These are phyloP conservation scores for Psilocybe azurescens DNA, from an alignment of 768 basidiomycete genomes.

Conservation along the genomic window DNA sequence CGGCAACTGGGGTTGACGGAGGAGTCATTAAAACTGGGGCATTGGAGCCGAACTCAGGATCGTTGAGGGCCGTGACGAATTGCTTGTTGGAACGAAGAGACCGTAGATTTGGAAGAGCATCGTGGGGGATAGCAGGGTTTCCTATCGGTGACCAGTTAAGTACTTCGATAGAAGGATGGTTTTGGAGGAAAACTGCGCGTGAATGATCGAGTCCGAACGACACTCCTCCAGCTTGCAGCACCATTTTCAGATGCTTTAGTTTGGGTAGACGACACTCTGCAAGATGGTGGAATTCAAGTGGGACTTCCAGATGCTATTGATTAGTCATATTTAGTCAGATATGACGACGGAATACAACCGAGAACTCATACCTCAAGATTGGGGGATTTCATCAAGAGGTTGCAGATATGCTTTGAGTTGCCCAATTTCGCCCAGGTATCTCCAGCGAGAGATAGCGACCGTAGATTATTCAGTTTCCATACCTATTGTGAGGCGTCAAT, in stretches of 20 bases:
- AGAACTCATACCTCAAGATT: slow-evolving; percentile 33
- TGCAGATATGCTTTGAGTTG: slow-evolving; percentile 34
- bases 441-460: slow-evolving; percentile 32
- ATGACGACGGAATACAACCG: background rate
- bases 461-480: slow-evolving; percentile 37
- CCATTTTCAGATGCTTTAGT: slow-evolving; percentile 46
- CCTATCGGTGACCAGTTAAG: slow-evolving; percentile 51
- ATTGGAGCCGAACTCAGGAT: slow-evolving; percentile 18
- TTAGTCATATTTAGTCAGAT: background rate
- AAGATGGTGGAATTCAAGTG: slow-evolving; percentile 48
- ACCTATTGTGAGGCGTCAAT: slow-evolving; percentile 25
- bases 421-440: slow-evolving; percentile 34
- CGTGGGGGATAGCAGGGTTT: slow-evolving; percentile 35
- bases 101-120: slow-evolving; percentile 46
- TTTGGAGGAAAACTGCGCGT: slow-evolving; percentile 44
- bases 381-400: slow-evolving; percentile 33
- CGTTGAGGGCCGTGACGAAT: slow-evolving; percentile 41
- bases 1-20: slow-evolving; percentile 27
- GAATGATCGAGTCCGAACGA: slow-evolving; percentile 38
- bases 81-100: slow-evolving; percentile 38
- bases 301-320: slow-evolving; percentile 47
- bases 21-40: slow-evolving; percentile 22
- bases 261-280: slow-evolving; percentile 42
- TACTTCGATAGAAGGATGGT: slow-evolving; percentile 51
- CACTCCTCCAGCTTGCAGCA: slow-evolving; percentile 43